These are phyloP conservation scores for Zygosaccharomyces sapae DNA, from an alignment of 1,139 yeast genomes.

Conservation along the genomic window DNA sequence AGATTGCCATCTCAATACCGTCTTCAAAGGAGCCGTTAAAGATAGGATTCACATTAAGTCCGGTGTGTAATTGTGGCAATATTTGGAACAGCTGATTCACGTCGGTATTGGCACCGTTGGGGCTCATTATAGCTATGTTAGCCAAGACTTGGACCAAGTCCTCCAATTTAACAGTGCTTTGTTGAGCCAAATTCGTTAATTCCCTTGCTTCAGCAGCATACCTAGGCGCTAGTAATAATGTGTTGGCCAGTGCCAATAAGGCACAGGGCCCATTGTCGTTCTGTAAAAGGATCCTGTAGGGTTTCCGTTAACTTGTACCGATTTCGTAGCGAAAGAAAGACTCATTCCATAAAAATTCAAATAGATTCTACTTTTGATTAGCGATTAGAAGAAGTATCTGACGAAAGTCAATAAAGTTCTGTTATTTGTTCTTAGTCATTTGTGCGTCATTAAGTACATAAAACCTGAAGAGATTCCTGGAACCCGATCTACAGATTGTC, in stretches of 20 bases:
- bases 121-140: slow-evolving; percentile 40
- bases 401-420: not conserved
- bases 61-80: slow-evolving; percentile 66
- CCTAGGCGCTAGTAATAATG: slow-evolving; percentile 51
- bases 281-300: slow-evolving; percentile 65
- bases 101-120: slow-evolving; percentile 26
- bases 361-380: not conserved
- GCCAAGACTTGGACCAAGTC: slow-evolving; percentile 47
- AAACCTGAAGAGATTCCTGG: not conserved
- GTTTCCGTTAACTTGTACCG: slow-evolving; percentile 33
- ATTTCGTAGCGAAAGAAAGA: slow-evolving; percentile 31
- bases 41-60: slow-evolving; percentile 69
- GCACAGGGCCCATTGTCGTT: slow-evolving; percentile 89
- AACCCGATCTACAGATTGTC: not conserved
- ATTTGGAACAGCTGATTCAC: slow-evolving; percentile 36
- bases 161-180: slow-evolving; percentile 32
- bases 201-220: slow-evolving; percentile 29
- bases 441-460: not conserved
- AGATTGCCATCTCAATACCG: slow-evolving; percentile 43
- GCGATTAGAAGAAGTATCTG: not conserved
- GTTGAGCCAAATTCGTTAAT: slow-evolving; percentile 32
- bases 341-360: slow-evolving; percentile 8
- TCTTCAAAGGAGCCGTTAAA: slow-evolving; percentile 62
- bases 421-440: no score
- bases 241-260: slow-evolving; percentile 72